Conservation (phyloP, 2,329 filamentous ascomycete species). For the Beauveria caledonica region DNA sequence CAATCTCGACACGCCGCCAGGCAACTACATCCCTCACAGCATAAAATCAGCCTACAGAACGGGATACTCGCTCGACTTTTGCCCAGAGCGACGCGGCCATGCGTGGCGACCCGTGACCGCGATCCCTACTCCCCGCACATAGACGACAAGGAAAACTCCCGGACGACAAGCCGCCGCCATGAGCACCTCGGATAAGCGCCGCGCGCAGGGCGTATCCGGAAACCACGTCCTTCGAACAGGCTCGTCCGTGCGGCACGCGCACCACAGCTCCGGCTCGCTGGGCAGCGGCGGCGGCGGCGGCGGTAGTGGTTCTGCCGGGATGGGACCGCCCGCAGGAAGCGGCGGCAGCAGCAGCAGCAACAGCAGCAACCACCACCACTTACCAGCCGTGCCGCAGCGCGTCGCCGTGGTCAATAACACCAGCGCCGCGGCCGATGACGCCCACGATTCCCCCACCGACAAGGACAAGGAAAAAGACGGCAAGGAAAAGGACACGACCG, state of each 20-base stretch:
- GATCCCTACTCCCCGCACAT: neutral
- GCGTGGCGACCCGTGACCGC: neutral
- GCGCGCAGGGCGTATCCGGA: slow-evolving; percentile 21
- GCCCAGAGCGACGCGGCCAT: neutral
- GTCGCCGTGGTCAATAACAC: slow-evolving; percentile 20
- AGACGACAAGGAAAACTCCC: neutral
- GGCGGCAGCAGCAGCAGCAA: slow-evolving; percentile 19
- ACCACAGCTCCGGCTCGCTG: slow-evolving; percentile 1
- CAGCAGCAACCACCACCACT: slow-evolving; percentile 20
- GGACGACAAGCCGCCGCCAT: slow-evolving; percentile 18
- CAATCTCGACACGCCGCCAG: neutral
- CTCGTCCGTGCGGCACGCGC: slow-evolving; percentile 6
- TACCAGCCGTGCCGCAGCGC: slow-evolving; percentile 23
- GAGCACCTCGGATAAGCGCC: slow-evolving; percentile 38
- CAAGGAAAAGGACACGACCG: slow-evolving; percentile 15
- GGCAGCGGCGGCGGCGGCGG: too few species aligned
- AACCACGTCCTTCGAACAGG: slow-evolving; percentile 18
- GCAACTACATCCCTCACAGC: neutral
- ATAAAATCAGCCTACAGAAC: too few species aligned
- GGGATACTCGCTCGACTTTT: too few species aligned
- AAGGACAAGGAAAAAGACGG: slow-evolving; percentile 19
- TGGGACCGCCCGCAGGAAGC: neutral
- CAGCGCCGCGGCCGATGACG: slow-evolving; percentile 18
- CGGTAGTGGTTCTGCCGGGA: slow-evolving; percentile 11
- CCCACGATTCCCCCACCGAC: slow-evolving; percentile 22